Evolutionary conservation across 2,329 filamentous ascomycete genomes (phyloP).

Genomic region (Coleophoma crateriformis): DNA sequence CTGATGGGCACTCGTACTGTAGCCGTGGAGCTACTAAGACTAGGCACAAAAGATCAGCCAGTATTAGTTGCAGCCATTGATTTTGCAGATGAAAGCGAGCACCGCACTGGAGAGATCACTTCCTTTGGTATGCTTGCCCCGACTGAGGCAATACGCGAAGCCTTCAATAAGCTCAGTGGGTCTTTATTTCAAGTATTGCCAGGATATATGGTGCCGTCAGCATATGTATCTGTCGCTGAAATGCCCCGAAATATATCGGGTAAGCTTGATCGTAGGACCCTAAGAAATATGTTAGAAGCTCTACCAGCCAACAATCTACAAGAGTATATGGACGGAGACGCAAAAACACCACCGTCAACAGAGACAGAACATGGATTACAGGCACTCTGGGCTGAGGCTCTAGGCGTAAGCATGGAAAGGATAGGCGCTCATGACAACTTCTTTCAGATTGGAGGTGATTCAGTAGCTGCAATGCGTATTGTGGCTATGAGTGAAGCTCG

Average conservation of each 20-base stretch:
- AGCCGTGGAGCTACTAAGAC: background rate
- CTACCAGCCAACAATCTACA: background rate
- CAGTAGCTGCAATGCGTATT: slow-evolving; percentile 1
- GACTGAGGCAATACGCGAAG: background rate
- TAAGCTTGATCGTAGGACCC: slow-evolving; percentile 26
- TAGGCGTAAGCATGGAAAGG: background rate
- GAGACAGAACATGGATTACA: background rate
- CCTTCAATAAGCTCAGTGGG: background rate
- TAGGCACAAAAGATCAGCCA: background rate
- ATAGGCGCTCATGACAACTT: slow-evolving; percentile 1
- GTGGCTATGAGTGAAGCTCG: background rate
- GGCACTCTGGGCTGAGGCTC: background rate
- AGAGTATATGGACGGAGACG: background rate
- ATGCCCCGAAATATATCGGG: slow-evolving; percentile 22
- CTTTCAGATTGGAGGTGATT: slow-evolving; percentile 1
- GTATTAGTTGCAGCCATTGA: slow-evolving; percentile 1
- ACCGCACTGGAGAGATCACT: background rate
- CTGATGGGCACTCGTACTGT: background rate
- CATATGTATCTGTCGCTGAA: slow-evolving; percentile 22
- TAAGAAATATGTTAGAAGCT: background rate
- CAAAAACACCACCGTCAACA: background rate
- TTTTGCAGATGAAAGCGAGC: background rate
- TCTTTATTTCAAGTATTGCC: slow-evolving; percentile 18
- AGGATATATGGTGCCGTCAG: slow-evolving; percentile 29
- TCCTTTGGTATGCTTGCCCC: background rate